Conservation (phyloP, 176 grass and related monocot genomes). For the Calamus simplicifolius region DNA sequence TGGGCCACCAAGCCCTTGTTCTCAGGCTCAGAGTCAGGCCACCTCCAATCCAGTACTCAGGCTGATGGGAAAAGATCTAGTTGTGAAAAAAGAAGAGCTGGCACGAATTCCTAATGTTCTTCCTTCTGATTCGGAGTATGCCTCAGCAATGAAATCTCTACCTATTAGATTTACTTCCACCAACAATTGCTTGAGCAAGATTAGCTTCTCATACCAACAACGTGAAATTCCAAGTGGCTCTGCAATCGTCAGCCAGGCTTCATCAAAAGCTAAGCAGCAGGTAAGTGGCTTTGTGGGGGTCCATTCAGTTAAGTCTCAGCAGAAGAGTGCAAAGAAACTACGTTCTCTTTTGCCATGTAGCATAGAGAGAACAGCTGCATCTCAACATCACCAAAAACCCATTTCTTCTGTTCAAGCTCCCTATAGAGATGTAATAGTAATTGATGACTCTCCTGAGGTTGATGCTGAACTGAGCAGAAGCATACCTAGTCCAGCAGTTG, state of each 20-base stretch:
- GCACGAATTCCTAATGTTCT: conserved; percentile 25
- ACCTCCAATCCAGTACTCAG: conserved; percentile 71
- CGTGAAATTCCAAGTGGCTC: conserved; percentile 26
- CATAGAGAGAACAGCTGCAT: too few species aligned
- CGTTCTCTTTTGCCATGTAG: too few species aligned
- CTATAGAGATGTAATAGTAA: conserved; percentile 69
- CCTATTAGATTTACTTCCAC: conserved; percentile 37
- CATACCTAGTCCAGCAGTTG: conserved; percentile 19
- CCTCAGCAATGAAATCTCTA: conserved; percentile 31
- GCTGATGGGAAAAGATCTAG: conserved; percentile 92
- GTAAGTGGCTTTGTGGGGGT: conserved; percentile 26
- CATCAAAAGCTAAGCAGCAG: conserved; percentile 20
- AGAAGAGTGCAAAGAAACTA: conserved; percentile 26
- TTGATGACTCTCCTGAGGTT: conserved; percentile 48
- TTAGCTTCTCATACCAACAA: conserved; percentile 8
- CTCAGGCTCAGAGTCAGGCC: conserved; percentile 47
- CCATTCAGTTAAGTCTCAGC: conserved; percentile 23
- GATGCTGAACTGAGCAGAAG: conserved; percentile 31
- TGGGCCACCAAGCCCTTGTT: conserved; percentile 31
- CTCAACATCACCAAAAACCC: not conserved
- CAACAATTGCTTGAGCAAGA: not conserved
- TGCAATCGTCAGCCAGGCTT: conserved; percentile 29
- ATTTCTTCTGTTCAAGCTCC: conserved; percentile 25
- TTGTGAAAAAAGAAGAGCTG: conserved; percentile 80
- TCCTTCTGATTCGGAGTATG: conserved; percentile 36